Percentiles rank a stretch among this genome's conserved stretches.
Evolutionary conservation across 257 asterid species (phyloP).

Genomic region (Leptodermis oblonga): DNA sequence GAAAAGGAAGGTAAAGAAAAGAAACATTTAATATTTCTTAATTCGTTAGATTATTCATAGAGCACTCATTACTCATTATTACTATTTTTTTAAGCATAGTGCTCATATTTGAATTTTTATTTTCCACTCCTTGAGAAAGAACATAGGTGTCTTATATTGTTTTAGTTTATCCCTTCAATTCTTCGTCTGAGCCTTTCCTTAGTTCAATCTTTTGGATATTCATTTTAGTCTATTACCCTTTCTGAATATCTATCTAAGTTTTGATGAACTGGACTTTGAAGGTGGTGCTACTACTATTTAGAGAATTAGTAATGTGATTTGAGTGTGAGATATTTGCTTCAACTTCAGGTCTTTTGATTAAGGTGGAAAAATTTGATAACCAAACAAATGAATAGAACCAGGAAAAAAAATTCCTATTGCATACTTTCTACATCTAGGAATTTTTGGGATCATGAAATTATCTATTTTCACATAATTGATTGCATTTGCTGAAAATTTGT

Average conservation of each 20-base stretch:
- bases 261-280: neutral
- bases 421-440: neutral
- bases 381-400: neutral
- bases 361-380: neutral
- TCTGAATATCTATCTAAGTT: neutral
- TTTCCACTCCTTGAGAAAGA: neutral
- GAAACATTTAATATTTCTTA: neutral
- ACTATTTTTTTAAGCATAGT: neutral
- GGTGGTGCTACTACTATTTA: neutral
- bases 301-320: neutral
- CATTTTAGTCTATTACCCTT: neutral
- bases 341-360: neutral
- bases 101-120: no score
- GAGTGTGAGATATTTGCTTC: neutral
- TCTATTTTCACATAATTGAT: no score
- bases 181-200: neutral
- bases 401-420: neutral
- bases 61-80: no score
- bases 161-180: neutral
- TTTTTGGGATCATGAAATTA: neutral
- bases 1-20: conserved; percentile 31
- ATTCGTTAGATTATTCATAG: neutral
- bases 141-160: neutral
- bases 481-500: no score
- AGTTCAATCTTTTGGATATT: neutral